A percentile compares a stretch with the other conserved stretches of the same genome.
These are phyloP conservation scores for Ogataea dorogensis DNA, from an alignment of 805 yeast species.

Conservation along the genomic window DNA sequence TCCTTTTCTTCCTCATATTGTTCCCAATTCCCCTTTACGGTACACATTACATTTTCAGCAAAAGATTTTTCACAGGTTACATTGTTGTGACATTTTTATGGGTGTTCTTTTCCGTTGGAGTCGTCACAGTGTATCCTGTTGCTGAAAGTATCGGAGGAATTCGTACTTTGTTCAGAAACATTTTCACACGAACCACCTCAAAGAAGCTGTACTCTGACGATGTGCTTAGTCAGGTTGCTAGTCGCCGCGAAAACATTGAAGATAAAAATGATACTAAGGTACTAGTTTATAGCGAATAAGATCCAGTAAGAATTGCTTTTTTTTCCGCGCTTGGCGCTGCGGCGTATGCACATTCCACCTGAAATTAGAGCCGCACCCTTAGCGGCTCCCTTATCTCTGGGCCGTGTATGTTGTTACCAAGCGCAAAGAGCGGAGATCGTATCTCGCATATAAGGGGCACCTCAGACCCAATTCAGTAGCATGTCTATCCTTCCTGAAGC, in stretches of 20 bases:
- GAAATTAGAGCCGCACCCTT: no score
- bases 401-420: no score
- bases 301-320: not conserved
- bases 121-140: constrained; percentile 47
- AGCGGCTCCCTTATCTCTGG: constrained; percentile 1
- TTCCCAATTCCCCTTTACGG: constrained; percentile 43
- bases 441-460: no score
- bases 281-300: not conserved
- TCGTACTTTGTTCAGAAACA: constrained; percentile 9
- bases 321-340: no score
- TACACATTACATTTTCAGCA: constrained; percentile 38
- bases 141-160: constrained; percentile 38
- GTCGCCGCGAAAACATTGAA: not conserved
- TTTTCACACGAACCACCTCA: not conserved
- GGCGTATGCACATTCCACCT: constrained; percentile 1
- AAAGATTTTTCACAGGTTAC: constrained; percentile 39
- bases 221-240: constrained; percentile 5
- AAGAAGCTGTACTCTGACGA: constrained; percentile 9
- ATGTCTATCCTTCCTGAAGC: constrained; percentile 6
- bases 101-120: constrained; percentile 37
- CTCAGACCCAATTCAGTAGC: no score
- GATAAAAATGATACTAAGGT: constrained; percentile 2
- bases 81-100: constrained; percentile 39
- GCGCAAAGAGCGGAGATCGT: no score
- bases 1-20: constrained; percentile 30